These are phyloP conservation scores for Dendrobium officinale DNA, from an alignment of 106 monocot species.

Conservation along the genomic window DNA sequence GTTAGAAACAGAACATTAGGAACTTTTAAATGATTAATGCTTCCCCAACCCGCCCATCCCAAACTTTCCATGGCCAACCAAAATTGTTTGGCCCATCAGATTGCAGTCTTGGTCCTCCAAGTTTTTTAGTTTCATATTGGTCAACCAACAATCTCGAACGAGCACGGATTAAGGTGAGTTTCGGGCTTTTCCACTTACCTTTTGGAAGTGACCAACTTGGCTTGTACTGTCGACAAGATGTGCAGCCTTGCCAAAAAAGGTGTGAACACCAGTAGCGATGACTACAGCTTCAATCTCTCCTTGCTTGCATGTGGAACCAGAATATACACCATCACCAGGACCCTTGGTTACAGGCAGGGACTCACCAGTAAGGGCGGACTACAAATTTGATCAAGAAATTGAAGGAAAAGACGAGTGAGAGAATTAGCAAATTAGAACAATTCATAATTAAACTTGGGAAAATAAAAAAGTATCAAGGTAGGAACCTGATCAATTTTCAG, in stretches of 20 bases:
- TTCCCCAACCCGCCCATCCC: neutral
- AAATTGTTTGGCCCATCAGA: neutral
- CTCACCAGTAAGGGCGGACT: conserved; percentile 91
- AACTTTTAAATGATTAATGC: neutral
- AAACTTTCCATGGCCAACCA: neutral
- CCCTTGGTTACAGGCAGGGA: conserved; percentile 79
- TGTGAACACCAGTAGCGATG: conserved; percentile 80
- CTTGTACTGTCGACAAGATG: conserved; percentile 87
- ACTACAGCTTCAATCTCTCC: conserved; percentile 88
- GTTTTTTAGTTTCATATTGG: neutral
- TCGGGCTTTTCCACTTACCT: conserved; percentile 23
- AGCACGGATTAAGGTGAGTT: neutral
- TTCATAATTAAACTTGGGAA: neutral
- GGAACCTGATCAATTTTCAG: conserved; percentile 80
- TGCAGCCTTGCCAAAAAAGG: conserved; percentile 92
- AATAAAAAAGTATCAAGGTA: neutral
- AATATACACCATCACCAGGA: conserved; percentile 82
- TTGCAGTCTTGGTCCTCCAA: neutral
- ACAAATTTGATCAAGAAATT: neutral
- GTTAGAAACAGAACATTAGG: neutral
- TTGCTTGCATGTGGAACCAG: conserved; percentile 93
- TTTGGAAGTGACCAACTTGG: conserved; percentile 93
- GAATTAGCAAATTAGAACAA: neutral
- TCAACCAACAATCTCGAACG: neutral
- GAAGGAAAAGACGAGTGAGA: neutral